phyloP scores from a whole-genome alignment of 2,329 filamentous ascomycete species.

The Niveomyces coronatus region DNA sequence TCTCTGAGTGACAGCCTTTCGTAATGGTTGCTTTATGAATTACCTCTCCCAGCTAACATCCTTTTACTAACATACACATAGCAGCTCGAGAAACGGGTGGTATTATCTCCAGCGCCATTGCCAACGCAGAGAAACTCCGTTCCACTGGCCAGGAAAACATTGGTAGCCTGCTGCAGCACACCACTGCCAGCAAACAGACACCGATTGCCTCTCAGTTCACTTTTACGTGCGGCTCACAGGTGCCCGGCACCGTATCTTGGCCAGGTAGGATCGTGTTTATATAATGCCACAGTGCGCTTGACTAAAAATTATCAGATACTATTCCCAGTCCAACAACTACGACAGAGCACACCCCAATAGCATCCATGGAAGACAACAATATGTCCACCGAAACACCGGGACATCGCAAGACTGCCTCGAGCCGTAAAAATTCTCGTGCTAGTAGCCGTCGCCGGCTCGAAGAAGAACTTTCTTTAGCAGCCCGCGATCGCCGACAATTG shows the following conservation, averaged over 20 bases:
- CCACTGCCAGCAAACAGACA: constrained; percentile 57
- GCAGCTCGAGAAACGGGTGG: constrained; percentile 45
- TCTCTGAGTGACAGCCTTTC: too few species aligned
- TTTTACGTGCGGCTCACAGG: constrained; percentile 88
- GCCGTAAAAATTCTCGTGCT: constrained; percentile 25
- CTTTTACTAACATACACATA: too few species aligned
- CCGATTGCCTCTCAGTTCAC: constrained; percentile 84
- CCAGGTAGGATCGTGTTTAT: constrained; percentile 35
- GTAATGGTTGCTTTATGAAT: too few species aligned
- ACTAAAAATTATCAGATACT: not conserved
- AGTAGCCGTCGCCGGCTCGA: constrained; percentile 56
- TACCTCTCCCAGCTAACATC: constrained; percentile 2
- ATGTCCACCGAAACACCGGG: constrained; percentile 11
- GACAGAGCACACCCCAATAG: constrained; percentile 3
- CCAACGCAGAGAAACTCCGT: constrained; percentile 66
- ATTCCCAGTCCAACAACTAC: constrained; percentile 16
- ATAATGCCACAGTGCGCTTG: not conserved
- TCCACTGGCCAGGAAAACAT: constrained; percentile 62
- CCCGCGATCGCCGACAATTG: constrained; percentile 64
- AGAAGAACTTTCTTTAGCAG: constrained; percentile 65
- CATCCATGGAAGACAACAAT: constrained; percentile 8
- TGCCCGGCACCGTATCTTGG: constrained; percentile 68
- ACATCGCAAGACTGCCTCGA: not conserved
- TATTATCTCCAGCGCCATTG: constrained; percentile 88
- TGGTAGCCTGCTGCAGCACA: constrained; percentile 36